Conservation (phyloP, 352 stramenopile species). For the Phytophthora sp. region DNA sequence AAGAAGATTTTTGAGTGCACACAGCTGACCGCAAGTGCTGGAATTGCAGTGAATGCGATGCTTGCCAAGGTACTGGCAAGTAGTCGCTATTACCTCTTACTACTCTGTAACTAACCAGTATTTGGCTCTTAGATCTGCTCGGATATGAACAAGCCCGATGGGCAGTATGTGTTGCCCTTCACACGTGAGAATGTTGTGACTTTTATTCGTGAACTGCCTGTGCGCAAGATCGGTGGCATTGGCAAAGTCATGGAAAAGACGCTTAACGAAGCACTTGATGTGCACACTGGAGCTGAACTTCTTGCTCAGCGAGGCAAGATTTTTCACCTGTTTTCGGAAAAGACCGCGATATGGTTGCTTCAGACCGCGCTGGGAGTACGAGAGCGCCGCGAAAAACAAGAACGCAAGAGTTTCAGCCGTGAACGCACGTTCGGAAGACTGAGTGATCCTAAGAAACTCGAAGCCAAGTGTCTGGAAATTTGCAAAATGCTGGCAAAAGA, state of each 20-base stretch:
- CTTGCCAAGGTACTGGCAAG: constrained; percentile 87
- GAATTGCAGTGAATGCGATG: constrained; percentile 91
- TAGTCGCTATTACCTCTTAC: background rate
- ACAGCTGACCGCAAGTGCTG: constrained; percentile 93
- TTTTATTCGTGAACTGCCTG: constrained; percentile 90
- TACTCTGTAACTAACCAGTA: constrained; percentile 1
- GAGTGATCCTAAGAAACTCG: constrained; percentile 48
- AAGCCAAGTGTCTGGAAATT: constrained; percentile 72
- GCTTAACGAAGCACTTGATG: constrained; percentile 73
- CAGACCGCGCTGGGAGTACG: constrained; percentile 75
- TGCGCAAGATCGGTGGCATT: constrained; percentile 95
- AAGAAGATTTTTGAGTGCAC: constrained; percentile 84
- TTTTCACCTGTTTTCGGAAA: constrained; percentile 70
- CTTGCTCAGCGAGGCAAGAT: constrained; percentile 64
- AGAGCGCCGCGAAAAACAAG: constrained; percentile 49
- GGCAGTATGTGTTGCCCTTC: constrained; percentile 92
- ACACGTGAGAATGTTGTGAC: constrained; percentile 70
- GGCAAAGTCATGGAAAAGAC: constrained; percentile 96
- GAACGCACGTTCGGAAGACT: constrained; percentile 72
- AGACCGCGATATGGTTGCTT: constrained; percentile 73
- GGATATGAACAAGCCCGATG: constrained; percentile 97
- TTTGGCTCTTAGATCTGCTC: constrained; percentile 81
- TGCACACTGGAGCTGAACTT: constrained; percentile 88
- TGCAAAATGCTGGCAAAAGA: constrained; percentile 65
- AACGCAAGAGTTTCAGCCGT: constrained; percentile 82